A percentile compares a stretch with the other conserved stretches of the same genome.
Conservation (phyloP, 768 basidiomycete species). For the Lentinus brumalis region DNA sequence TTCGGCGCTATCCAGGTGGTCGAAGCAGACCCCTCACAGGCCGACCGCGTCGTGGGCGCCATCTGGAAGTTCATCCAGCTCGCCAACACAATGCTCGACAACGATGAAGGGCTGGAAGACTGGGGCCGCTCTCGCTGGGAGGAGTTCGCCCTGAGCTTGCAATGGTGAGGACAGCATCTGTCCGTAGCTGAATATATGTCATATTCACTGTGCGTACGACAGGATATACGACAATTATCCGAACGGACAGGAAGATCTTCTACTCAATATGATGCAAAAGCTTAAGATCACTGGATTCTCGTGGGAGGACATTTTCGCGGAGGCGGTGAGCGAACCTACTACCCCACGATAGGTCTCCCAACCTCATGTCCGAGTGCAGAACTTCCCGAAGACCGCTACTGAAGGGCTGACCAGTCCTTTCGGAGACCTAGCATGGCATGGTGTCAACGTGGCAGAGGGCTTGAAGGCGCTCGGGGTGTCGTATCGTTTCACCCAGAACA, state of each 20-base stretch:
- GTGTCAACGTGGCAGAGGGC: constrained; percentile 60
- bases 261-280: constrained; percentile 55
- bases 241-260: constrained; percentile 46
- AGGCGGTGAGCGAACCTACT: constrained; percentile 33
- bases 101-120: constrained; percentile 50
- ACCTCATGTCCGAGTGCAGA: constrained; percentile 29
- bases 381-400: constrained; percentile 47
- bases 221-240: constrained; percentile 61
- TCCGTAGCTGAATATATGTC: no score
- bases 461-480: constrained; percentile 56
- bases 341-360: background rate
- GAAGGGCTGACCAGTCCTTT: constrained; percentile 47
- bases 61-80: constrained; percentile 54
- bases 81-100: constrained; percentile 56
- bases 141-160: background rate
- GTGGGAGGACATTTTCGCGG: constrained; percentile 55
- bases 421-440: constrained; percentile 51
- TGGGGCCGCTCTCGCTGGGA: constrained; percentile 49
- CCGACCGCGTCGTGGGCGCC: constrained; percentile 47
- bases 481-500: constrained; percentile 57
- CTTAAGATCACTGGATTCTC: constrained; percentile 54
- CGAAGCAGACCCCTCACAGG: constrained; percentile 46
- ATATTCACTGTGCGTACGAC: background rate
- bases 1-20: constrained; percentile 61
- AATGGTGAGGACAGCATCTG: constrained; percentile 38